phyloP scores from a whole-genome alignment of 352 stramenopile species.

The Elongisporangium anandrum region DNA sequence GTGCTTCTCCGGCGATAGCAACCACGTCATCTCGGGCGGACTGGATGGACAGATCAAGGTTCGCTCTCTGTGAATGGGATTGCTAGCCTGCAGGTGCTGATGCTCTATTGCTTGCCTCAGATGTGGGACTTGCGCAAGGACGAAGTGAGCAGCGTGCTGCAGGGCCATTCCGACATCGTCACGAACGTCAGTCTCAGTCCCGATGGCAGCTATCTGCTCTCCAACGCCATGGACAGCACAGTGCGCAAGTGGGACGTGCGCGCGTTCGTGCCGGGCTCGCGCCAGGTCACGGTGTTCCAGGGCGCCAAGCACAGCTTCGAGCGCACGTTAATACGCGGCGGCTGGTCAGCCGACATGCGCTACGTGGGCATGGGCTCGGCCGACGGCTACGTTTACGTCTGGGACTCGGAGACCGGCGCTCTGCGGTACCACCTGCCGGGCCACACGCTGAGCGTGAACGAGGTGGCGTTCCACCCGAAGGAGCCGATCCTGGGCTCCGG shows the following conservation, averaged over 20 bases:
- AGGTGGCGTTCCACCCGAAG: slow-evolving; percentile 88
- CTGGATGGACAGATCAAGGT: slow-evolving; percentile 93
- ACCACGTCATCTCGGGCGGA: slow-evolving; percentile 86
- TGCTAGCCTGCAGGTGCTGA: background rate
- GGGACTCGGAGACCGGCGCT: slow-evolving; percentile 88
- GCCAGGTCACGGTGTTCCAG: slow-evolving; percentile 54
- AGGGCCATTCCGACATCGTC: slow-evolving; percentile 92
- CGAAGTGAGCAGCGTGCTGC: slow-evolving; percentile 76
- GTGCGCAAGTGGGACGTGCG: slow-evolving; percentile 93
- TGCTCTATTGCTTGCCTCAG: slow-evolving; percentile 2
- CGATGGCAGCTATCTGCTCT: slow-evolving; percentile 91
- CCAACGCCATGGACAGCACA: slow-evolving; percentile 94
- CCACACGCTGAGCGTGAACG: slow-evolving; percentile 93
- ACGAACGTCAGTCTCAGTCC: slow-evolving; percentile 93
- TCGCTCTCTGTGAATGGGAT: background rate
- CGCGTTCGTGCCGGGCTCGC: slow-evolving; percentile 72
- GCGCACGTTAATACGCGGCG: slow-evolving; percentile 90
- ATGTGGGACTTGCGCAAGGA: slow-evolving; percentile 91
- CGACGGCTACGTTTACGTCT: slow-evolving; percentile 94
- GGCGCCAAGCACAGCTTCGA: slow-evolving; percentile 92
- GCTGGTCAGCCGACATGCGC: slow-evolving; percentile 87
- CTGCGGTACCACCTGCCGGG: slow-evolving; percentile 92
- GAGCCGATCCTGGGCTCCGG: slow-evolving; percentile 85
- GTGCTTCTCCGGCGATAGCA: slow-evolving; percentile 84
- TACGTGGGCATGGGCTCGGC: slow-evolving; percentile 87